These are phyloP conservation scores for Flaveria floridana DNA, from an alignment of 140 eudicot species.

Conservation along the genomic window DNA sequence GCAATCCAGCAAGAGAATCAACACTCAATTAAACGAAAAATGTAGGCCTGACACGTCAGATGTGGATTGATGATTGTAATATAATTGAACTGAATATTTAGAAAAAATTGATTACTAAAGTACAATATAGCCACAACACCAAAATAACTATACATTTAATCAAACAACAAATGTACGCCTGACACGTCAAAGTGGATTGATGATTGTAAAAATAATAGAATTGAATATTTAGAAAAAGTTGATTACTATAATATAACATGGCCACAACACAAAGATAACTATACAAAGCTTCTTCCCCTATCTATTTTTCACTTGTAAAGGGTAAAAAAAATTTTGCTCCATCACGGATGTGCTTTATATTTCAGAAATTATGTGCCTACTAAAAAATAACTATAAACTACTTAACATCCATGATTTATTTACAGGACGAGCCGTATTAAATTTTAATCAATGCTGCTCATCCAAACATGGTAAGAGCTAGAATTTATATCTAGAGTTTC, in stretches of 20 bases:
- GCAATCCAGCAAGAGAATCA: conserved; percentile 8
- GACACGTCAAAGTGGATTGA: background rate
- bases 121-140: too few relatives aligned
- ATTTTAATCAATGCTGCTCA: conserved; percentile 5
- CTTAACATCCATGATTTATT: background rate
- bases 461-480: conserved; percentile 13
- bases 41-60: background rate
- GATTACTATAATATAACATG: background rate
- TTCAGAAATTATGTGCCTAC: background rate
- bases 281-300: conserved; percentile 10
- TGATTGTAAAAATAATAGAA: background rate
- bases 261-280: background rate
- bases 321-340: background rate
- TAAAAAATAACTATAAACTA: background rate
- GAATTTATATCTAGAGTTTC: background rate
- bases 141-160: background rate
- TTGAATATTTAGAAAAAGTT: background rate
- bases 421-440: background rate
- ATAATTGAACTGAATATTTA: background rate
- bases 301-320: conserved; percentile 4
- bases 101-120: background rate
- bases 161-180: conserved; percentile 1
- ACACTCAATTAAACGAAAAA: background rate
- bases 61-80: background rate
- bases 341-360: conserved; percentile 1